Evolutionary conservation across 176 grass and related monocot genomes (phyloP), one percentile per base, ranked within the genome.

Genomic region (Alopecurus myosuroides): DNA sequence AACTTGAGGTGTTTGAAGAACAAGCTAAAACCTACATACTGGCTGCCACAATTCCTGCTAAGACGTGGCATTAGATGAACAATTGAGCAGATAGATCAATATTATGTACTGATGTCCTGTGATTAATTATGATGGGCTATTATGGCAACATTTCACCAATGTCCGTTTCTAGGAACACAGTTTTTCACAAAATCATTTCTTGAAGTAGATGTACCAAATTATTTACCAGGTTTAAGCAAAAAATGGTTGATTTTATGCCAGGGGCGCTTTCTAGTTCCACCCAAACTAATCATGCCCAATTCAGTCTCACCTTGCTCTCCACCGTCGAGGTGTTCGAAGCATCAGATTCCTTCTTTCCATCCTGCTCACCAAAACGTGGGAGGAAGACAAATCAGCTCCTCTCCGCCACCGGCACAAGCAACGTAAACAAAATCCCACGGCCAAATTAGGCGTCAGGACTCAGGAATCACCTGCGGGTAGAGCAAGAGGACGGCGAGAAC

Each of bases 401-500:
- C 46, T 45, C 13, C 40, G 4, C 8, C 28, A 14, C 17, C 8
- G 2, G 19, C 14, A 62, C 9, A 84, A 68, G 58, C 71, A 35
- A 80, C 14, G 31, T 15, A 31, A 77, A 77, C 29, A 45, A 65
- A 37, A 36, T 1, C 9, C 4, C 4, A 50, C 5, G 11, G 69
- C 58, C 70, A 73, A 73, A 12, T 7, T 26, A 51, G 49, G 72
- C 37, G 42, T 31, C 23, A 25, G 51, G 77, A 49, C 33, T 60
- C 31, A 25, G 37, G 48, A 64, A 85, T 80, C 30, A 89, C 87
- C 87, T 88, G 90, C 20, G 95, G 95, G 60, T 92, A 98, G 17
- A 95, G 89, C 25, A 98, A 80, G 78, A 93, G 14, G 74, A 98
- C 92, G 20, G 93, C 95, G 46, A 98, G 71, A 34, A 90, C 91